Evolutionary conservation across 257 asterid species (phyloP), one percentile per base, ranked within the genome.

Genomic region (Solanum habrochaites): DNA sequence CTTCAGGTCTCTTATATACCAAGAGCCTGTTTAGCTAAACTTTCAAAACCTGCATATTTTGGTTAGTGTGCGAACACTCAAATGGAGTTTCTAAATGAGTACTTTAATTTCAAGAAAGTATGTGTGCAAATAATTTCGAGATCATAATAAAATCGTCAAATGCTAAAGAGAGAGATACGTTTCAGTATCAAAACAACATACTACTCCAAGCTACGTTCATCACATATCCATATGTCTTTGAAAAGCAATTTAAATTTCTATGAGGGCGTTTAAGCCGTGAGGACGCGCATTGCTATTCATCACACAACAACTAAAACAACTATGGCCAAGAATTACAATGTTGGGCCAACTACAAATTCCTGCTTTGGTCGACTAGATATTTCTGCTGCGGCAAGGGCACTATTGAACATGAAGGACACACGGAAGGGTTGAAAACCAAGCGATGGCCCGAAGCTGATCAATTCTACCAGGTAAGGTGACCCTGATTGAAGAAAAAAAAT

Each of bases 381-480:
- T n/a, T 92, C 8, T 42, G 58, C 88, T 91, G 94, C 90, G 92
- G 96, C 81, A 95, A 94, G 21, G 98, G 98, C 47, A 94, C 94
- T n/a, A 11, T 97, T 97, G 95, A 20, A 95, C 95, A 89, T 86
- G 90, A 64, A 95, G 94, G 94, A 25, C 98, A 93, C 9, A 98
- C 98, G 27, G 96, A 56, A 94, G 92, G 91, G 96, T 95, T n/a
- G n/a, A 47, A 95, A 95, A 43, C 91, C 95, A 21, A 21, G 98
- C 98, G 70, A 95, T 93, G 16, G 98, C 93, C 85, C 90, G 94
- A 70, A 93, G 92, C 5, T 98, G 98, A 88, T 95, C 94, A 39
- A 95, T 94, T 88, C 95, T 91, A 27, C 89, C 91, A 31, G 98
- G 98, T 89, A 95, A 89, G 91, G 88, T 94, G 20, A 95, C 92